Conservation (phyloP, 139 green algal species). For the Volvox africanus region DNA sequence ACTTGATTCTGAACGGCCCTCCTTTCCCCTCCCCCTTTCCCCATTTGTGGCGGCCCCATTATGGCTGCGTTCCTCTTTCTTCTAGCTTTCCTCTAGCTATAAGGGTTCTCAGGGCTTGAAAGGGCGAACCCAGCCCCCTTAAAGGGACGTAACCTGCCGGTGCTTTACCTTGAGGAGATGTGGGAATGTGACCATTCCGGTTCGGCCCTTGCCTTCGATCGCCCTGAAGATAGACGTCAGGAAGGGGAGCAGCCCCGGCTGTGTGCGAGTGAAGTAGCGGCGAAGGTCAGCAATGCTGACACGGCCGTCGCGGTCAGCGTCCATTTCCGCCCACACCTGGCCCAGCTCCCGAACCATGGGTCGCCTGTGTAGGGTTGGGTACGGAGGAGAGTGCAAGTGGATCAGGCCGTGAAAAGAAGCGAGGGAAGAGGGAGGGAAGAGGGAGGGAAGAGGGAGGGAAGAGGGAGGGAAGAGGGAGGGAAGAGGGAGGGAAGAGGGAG, state of each 20-base stretch:
- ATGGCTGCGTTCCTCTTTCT: no score
- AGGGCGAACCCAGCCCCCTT: no score
- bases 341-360: constrained; percentile 11
- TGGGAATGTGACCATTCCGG: constrained; percentile 23
- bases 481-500: neutral
- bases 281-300: constrained; percentile 26
- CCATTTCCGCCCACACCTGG: constrained; percentile 36
- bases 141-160: no score
- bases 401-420: neutral
- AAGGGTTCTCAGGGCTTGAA: no score
- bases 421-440: neutral
- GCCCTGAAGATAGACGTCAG: constrained; percentile 29
- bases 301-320: constrained; percentile 19
- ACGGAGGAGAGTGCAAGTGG: neutral
- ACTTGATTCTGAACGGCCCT: no score
- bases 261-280: constrained; percentile 33
- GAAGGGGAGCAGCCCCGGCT: constrained; percentile 39
- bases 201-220: constrained; percentile 14
- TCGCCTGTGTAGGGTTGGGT: neutral
- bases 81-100: no score
- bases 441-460: neutral
- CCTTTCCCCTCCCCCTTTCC: no score
- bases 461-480: neutral
- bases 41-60: no score
- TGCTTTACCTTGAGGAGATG: constrained; percentile 1